Conservation (phyloP, 768 basidiomycete species). For the Phanerodontia chrysosporium region DNA sequence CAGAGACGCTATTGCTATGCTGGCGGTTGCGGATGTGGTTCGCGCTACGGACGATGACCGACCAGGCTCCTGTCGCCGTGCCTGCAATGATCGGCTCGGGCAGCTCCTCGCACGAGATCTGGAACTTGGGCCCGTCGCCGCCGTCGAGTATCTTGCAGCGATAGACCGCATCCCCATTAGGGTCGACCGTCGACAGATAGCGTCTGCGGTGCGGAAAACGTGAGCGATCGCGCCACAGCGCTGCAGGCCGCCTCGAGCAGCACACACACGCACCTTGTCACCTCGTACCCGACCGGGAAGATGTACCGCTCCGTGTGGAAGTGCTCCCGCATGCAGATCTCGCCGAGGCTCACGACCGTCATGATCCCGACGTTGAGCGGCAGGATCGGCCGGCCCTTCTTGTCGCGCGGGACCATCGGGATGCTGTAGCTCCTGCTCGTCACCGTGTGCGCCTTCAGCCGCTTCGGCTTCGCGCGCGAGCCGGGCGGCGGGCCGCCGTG, state of each 20-base stretch:
- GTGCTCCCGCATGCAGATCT: slow-evolving; percentile 77
- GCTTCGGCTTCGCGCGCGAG: slow-evolving; percentile 60
- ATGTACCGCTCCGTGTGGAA: slow-evolving; percentile 88
- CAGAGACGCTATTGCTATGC: slow-evolving; percentile 84
- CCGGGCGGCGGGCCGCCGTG: slow-evolving; percentile 18
- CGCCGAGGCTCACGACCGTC: slow-evolving; percentile 72
- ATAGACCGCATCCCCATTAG: slow-evolving; percentile 64
- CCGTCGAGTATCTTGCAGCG: slow-evolving; percentile 82
- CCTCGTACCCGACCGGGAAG: slow-evolving; percentile 44
- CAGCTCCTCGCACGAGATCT: slow-evolving; percentile 71
- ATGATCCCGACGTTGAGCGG: slow-evolving; percentile 85
- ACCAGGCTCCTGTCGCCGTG: slow-evolving; percentile 89
- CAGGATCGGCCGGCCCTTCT: slow-evolving; percentile 62
- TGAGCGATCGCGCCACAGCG: not conserved
- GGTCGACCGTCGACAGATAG: slow-evolving; percentile 74
- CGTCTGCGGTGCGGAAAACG: slow-evolving; percentile 40
- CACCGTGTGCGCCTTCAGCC: slow-evolving; percentile 77
- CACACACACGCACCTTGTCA: not conserved
- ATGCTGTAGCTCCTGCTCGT: slow-evolving; percentile 75
- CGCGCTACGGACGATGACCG: slow-evolving; percentile 76
- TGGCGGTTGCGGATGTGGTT: slow-evolving; percentile 77
- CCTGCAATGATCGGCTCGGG: slow-evolving; percentile 75
- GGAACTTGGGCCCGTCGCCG: slow-evolving; percentile 82
- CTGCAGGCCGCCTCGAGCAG: too few relatives aligned
- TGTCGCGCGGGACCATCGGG: slow-evolving; percentile 75